Evolutionary conservation across 2,329 filamentous ascomycete genomes (phyloP), one percentile per base, ranked within the genome.

Genomic region (Fusarium buxicola): DNA sequence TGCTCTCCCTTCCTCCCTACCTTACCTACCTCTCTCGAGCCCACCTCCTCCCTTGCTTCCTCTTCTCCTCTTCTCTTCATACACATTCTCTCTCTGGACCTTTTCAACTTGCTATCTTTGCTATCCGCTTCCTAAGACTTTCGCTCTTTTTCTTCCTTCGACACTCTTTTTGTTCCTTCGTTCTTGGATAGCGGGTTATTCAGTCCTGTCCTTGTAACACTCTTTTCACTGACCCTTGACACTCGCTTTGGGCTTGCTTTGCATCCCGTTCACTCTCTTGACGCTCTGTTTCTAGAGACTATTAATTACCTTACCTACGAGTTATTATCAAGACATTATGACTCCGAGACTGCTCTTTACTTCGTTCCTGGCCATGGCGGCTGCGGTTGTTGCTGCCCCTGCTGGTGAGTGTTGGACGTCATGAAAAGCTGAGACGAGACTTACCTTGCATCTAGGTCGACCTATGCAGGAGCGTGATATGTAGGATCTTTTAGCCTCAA

Each of bases 291-390:
- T 30, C 24, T 21, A 34, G n/a, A 16, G 30, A 24, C 31, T 44
- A 28, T 8, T 24, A 31, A 31, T 25, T 8, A 47, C 15, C 15
- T 39, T 8, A 18, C 9, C 16, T 52, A 27, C n/a, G 15, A 27
- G 27, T 28, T 30, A 44, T 9, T 40, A 13, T 46, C 28, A 15
- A 8, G 10, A 59, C 31, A 62, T 67, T 28, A 65, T 75, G 71
- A 36, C 58, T 13, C 16, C 69, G 49, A 61, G 55, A 30, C 57
- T 44, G 13, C 49, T 68, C 41, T 52, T 75, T 15, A 51, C 70
- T 45, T 69, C 71, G 24, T 69, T 58, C 13, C 28, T 73, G 40
- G 66, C 60, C 27, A 57, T 72, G 41, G 62, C 61, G 28, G 62
- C 61, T 8, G 49, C 67, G 15, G 65, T 65, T 45, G 36, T 58